Evolutionary conservation across 257 asterid genomes (phyloP).

Genomic region (Solanum raphanifolium): DNA sequence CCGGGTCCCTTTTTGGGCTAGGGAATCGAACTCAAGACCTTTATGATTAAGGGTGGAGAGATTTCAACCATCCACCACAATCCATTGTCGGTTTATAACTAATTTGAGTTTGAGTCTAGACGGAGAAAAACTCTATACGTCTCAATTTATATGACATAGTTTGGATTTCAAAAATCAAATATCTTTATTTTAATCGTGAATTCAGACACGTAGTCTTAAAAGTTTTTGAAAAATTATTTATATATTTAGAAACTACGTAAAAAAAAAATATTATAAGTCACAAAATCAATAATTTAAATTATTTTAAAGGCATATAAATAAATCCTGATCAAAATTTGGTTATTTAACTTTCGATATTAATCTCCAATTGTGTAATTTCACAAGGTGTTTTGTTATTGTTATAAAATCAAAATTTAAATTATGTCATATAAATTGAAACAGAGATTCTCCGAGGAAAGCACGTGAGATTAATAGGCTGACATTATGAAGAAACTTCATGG

Average conservation of each 20-base stretch:
- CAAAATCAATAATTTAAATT: not conserved
- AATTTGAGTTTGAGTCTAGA: too few relatives aligned
- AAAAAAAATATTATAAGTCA: not conserved
- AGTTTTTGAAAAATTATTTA: not conserved
- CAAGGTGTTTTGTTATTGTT: too few relatives aligned
- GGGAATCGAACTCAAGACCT: not conserved
- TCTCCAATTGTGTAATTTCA: not conserved
- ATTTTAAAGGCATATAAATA: not conserved
- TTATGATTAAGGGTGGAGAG: not conserved
- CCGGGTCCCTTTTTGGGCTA: not conserved
- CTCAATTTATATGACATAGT: too few relatives aligned
- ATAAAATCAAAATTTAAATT: rapidly evolving
- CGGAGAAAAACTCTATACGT: rapidly evolving
- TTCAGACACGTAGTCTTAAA: not conserved
- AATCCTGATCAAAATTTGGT: not conserved
- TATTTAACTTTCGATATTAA: not conserved
- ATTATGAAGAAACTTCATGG: not conserved
- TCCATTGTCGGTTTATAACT: not conserved
- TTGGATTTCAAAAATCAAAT: not conserved
- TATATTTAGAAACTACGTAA: not conserved
- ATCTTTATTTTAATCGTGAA: not conserved
- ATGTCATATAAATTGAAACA: not conserved
- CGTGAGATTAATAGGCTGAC: not conserved
- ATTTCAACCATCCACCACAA: not conserved
- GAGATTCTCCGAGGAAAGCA: not conserved